phyloP scores from a whole-genome alignment of 2,329 filamentous ascomycete genomes.

The Cercospora sp. region DNA sequence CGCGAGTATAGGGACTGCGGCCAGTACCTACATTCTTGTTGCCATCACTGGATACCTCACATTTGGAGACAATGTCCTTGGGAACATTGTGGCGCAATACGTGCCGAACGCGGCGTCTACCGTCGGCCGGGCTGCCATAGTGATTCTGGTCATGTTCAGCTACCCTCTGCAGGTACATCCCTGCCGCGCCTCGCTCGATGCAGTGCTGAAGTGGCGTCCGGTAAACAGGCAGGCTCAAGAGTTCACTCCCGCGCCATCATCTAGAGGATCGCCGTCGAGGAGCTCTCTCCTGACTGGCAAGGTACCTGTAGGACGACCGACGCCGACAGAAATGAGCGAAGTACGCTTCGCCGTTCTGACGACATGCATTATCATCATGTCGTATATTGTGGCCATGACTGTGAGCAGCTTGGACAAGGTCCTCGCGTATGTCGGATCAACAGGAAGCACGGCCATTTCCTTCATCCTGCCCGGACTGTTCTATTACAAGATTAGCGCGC shows the following conservation, averaged over 20 bases:
- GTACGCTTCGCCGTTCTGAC: constrained; percentile 86
- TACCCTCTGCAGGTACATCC: constrained; percentile 95
- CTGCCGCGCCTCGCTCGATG: constrained; percentile 90
- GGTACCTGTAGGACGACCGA: constrained; percentile 27
- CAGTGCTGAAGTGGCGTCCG: constrained; percentile 90
- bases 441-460: constrained; percentile 90
- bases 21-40: constrained; percentile 82
- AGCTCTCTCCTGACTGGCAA: constrained; percentile 33
- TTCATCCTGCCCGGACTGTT: constrained; percentile 96
- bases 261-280: constrained; percentile 35
- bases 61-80: constrained; percentile 83
- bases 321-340: constrained; percentile 69
- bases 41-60: constrained; percentile 95
- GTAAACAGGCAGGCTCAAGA: constrained; percentile 27
- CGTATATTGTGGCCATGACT: constrained; percentile 86
- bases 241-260: constrained; percentile 30
- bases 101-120: constrained; percentile 77
- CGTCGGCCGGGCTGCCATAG: constrained; percentile 91
- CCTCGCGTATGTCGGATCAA: constrained; percentile 91
- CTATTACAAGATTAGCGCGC: constrained; percentile 96
- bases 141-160: constrained; percentile 92
- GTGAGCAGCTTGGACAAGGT: constrained; percentile 88
- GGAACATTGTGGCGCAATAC: constrained; percentile 94
- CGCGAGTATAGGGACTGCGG: constrained; percentile 85
- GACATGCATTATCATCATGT: constrained; percentile 77